phyloP scores from a whole-genome alignment of 345 rosid genomes.

The Eucalyptus sp. region DNA sequence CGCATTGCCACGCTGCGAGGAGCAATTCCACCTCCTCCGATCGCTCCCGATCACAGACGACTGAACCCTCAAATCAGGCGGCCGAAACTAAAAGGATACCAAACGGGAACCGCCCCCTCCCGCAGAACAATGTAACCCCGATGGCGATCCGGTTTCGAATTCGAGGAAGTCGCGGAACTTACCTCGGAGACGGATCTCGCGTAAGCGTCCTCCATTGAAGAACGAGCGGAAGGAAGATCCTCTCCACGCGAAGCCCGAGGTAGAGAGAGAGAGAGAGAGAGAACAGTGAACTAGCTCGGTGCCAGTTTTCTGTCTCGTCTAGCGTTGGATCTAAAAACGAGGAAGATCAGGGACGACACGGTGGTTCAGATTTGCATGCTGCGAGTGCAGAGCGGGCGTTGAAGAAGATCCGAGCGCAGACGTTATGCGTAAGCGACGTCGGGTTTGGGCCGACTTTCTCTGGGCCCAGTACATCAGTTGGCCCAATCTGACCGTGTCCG shows the following conservation, averaged over 20 bases:
- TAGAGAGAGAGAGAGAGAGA: not conserved
- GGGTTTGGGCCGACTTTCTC: not conserved
- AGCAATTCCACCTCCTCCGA: not conserved
- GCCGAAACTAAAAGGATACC: not conserved
- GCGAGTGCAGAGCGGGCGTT: not conserved
- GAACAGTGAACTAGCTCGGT: not conserved
- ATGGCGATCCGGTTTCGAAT: not conserved
- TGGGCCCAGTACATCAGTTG: not conserved
- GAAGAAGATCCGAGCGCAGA: not conserved
- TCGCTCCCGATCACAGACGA: not conserved
- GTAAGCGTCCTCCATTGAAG: constrained; percentile 79
- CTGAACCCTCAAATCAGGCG: not conserved
- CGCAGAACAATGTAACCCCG: not conserved
- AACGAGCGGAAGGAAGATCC: not conserved
- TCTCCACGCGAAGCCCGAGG: not conserved
- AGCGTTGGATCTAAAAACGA: not conserved
- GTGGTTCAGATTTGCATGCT: not conserved
- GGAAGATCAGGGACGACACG: not conserved
- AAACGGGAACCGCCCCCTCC: not conserved
- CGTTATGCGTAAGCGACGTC: not conserved
- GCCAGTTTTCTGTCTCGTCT: not conserved
- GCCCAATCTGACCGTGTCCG: not conserved
- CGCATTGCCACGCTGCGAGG: not conserved
- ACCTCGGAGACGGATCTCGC: constrained; percentile 97
- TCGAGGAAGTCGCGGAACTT: not conserved